These are phyloP conservation scores for Talaromyces sp. DNA, from an alignment of 2,329 filamentous ascomycete genomes.

Conservation along the genomic window DNA sequence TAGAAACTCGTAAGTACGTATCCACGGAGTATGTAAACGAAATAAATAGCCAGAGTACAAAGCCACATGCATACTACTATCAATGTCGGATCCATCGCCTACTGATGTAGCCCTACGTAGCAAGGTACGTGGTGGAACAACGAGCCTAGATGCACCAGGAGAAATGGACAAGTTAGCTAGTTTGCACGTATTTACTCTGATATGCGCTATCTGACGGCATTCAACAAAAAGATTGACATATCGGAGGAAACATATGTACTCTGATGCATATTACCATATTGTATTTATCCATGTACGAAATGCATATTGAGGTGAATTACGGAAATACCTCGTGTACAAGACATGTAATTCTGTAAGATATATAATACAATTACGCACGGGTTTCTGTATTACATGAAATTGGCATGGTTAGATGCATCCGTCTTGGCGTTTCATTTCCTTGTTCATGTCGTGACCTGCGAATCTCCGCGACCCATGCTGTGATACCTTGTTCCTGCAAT, in stretches of 20 bases:
- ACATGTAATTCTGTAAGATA: background rate
- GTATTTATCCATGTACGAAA: too few species aligned
- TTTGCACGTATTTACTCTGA: background rate
- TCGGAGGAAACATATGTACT: background rate
- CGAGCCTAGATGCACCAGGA: background rate
- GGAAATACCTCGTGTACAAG: background rate
- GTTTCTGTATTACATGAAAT: background rate
- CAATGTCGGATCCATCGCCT: background rate
- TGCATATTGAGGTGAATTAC: background rate
- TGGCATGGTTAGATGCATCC: background rate
- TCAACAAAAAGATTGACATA: background rate
- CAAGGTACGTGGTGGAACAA: background rate
- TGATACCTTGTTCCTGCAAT: background rate
- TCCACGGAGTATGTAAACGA: background rate
- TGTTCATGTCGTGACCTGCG: background rate
- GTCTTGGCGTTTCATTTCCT: constrained; percentile 5
- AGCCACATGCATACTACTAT: background rate
- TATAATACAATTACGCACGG: background rate
- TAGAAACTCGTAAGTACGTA: background rate
- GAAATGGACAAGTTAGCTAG: background rate
- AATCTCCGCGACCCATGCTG: background rate
- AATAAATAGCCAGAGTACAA: background rate
- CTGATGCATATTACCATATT: too few species aligned
- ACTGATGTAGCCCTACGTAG: too few species aligned
- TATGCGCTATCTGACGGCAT: background rate